Evolutionary conservation across 2,329 filamentous ascomycete genomes (phyloP), one percentile per base, ranked within the genome.

Genomic region (Fusarium xyrophilum): DNA sequence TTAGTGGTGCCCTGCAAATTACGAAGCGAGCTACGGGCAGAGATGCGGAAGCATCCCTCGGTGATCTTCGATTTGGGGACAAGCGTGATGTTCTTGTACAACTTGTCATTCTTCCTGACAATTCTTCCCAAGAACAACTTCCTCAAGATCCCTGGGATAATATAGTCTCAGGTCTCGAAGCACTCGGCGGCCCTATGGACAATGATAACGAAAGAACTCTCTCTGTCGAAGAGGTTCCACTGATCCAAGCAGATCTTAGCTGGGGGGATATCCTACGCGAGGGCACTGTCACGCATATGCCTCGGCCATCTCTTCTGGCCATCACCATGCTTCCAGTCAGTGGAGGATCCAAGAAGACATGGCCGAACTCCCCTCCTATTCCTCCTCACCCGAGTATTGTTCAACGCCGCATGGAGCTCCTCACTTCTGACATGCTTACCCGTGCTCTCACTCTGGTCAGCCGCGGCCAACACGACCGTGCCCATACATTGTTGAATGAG

Each of bases 371-470:
- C 15, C 93, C 94, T 17, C 92, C 93, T 2, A 99, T 99, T 65
- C 96, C 96, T 17, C 95, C 96, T 46, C 96, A 98, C 76, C 94
- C 96, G 7, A 93, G 91, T 66, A 93, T 99, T 63, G 95, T 99
- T 10, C 96, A 99, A 80, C 88, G 96, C 40, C 91, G 96, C 46
- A 99, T 99, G 96, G 96, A 99, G 79, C 84, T 99, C 32, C 86
- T 99, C 55, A 98, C 96, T 5, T 98, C 95, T 3, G 96, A 99
- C 77, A 99, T 99, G 96, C 86, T 99, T 67, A 97, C 93, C 11
- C 87, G 96, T 61, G 94, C 96, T 17, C 82, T 99, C 64, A 97
- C 93, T 0, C 86, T 99, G 23, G 94, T 98, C 23, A 93, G 93
- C 63, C 89, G 93, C 38, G 93, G 93, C 35, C 95, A 98, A 79